phyloP scores from a whole-genome alignment of 345 rosid genomes.

The Hirschfeldia incana region DNA sequence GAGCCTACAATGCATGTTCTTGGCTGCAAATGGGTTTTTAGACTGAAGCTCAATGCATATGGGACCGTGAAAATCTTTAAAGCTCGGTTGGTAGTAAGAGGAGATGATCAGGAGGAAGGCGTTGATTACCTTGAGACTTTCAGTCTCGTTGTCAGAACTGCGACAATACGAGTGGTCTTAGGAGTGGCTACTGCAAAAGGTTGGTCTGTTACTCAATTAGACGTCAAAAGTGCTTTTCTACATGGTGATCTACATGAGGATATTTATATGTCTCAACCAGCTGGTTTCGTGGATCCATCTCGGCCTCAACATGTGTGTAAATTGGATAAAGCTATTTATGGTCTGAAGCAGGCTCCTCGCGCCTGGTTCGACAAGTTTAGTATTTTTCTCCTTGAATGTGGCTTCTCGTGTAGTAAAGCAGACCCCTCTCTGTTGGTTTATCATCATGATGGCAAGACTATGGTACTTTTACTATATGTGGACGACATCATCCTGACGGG shows the following conservation, averaged over 20 bases:
- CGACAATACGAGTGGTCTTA: background rate
- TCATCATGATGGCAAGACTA: rapidly evolving
- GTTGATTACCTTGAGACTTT: too few relatives aligned
- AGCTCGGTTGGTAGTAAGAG: background rate
- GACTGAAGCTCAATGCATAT: too few relatives aligned
- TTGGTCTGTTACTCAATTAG: background rate
- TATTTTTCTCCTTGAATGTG: background rate
- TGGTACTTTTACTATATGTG: background rate
- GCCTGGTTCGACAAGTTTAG: background rate
- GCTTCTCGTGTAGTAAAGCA: background rate
- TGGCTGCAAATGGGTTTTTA: background rate
- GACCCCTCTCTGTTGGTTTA: background rate
- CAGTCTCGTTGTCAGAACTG: background rate
- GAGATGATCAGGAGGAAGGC: background rate
- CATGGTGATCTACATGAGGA: background rate
- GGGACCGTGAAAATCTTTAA: background rate
- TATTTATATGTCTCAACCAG: background rate
- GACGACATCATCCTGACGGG: background rate
- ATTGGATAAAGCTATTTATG: background rate
- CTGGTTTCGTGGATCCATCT: background rate
- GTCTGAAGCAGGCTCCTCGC: background rate
- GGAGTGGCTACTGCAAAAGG: background rate
- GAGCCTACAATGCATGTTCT: background rate
- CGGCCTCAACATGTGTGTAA: background rate
- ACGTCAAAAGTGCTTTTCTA: background rate